phyloP scores from a whole-genome alignment of 2,329 filamentous ascomycete species.

The Pseudopyricularia javanii region DNA sequence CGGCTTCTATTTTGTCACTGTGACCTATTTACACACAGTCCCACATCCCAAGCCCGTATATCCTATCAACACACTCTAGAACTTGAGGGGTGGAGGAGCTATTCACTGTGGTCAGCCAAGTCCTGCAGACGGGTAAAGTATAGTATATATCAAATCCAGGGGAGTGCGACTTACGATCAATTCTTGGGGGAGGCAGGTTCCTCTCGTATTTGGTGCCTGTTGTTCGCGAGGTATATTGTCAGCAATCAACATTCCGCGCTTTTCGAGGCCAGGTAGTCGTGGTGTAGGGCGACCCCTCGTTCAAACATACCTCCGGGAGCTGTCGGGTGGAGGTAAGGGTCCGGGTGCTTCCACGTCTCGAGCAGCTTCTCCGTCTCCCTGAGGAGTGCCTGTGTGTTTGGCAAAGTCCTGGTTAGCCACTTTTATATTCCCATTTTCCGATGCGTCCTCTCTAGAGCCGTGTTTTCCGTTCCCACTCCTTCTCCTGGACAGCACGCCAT shows the following conservation, averaged over 20 bases:
- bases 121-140: background rate
- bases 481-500: no score
- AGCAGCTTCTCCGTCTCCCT: conserved; percentile 80
- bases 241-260: background rate
- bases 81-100: conserved; percentile 40
- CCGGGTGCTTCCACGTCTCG: conserved; percentile 93
- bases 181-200: conserved; percentile 69
- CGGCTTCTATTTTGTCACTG: conserved; percentile 5
- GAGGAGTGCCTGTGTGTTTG: conserved; percentile 80
- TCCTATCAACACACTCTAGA: conserved; percentile 12
- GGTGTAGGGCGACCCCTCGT: background rate
- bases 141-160: background rate
- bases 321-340: conserved; percentile 80
- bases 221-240: conserved; percentile 5
- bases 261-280: conserved; percentile 1
- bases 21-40: background rate
- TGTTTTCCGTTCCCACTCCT: background rate
- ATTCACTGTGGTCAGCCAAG: conserved; percentile 9
- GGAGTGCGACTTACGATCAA: conserved; percentile 56
- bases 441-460: background rate
- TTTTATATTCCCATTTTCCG: background rate
- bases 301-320: conserved; percentile 76
- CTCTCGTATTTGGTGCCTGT: conserved; percentile 91
- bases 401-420: no score
- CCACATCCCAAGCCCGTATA: no score